Evolutionary conservation across 2,329 filamentous ascomycete species (phyloP).

Genomic region (Aspergillus pseudonomiae): DNA sequence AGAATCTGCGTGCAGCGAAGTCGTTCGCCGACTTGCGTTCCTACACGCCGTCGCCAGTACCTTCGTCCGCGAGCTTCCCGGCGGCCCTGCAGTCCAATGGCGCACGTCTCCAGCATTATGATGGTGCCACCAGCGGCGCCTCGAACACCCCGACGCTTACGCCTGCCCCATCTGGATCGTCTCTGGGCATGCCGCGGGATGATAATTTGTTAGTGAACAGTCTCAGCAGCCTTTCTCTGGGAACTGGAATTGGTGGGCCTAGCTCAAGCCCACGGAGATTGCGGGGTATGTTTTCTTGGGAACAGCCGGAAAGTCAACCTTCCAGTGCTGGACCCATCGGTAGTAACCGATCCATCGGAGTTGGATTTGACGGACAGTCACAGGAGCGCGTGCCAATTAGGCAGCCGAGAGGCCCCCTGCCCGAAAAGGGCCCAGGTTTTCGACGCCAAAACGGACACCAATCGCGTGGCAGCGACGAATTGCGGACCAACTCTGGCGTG

Average conservation of each 20-base stretch:
- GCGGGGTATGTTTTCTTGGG: slow-evolving; percentile 65
- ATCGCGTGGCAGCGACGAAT: slow-evolving; percentile 64
- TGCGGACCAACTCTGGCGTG: slow-evolving; percentile 62
- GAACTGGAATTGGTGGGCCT: slow-evolving; percentile 49
- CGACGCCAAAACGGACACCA: slow-evolving; percentile 65
- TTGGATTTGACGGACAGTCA: slow-evolving; percentile 59
- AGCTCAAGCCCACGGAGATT: slow-evolving; percentile 60
- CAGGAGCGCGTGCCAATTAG: slow-evolving; percentile 60
- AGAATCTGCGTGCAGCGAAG: slow-evolving; percentile 89
- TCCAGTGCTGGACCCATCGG: slow-evolving; percentile 61
- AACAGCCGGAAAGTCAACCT: slow-evolving; percentile 54
- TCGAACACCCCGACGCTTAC: slow-evolving; percentile 70
- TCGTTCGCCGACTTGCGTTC: slow-evolving; percentile 95
- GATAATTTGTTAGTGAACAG: slow-evolving; percentile 66
- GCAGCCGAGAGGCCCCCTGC: slow-evolving; percentile 64
- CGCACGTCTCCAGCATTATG: slow-evolving; percentile 61
- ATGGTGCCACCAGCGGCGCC: slow-evolving; percentile 58
- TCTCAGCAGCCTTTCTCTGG: slow-evolving; percentile 63
- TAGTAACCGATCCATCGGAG: slow-evolving; percentile 65
- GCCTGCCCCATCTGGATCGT: slow-evolving; percentile 57
- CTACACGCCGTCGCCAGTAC: slow-evolving; percentile 90
- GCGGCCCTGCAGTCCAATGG: slow-evolving; percentile 66
- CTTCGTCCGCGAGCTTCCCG: slow-evolving; percentile 86
- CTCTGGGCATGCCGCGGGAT: slow-evolving; percentile 54
- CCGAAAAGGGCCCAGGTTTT: slow-evolving; percentile 62